These are phyloP conservation scores for Geotrichum macrosporum DNA, from an alignment of 1,139 yeast species.

Conservation along the genomic window DNA sequence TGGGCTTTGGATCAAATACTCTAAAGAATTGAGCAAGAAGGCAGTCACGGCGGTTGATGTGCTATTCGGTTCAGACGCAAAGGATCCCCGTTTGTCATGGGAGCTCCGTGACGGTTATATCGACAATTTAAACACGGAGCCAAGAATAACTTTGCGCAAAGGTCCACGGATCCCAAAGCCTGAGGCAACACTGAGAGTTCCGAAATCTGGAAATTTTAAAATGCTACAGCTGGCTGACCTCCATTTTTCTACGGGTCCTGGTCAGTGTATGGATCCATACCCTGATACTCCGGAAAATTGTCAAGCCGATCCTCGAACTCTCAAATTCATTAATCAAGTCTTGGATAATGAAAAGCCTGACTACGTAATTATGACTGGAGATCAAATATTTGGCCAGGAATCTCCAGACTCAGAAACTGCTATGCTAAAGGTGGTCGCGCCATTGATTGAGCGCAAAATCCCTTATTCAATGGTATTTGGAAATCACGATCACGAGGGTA, in stretches of 20 bases:
- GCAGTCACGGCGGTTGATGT: constrained; percentile 53
- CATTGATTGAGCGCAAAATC: constrained; percentile 58
- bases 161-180: constrained; percentile 38
- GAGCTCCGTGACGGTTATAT: constrained; percentile 39
- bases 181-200: constrained; percentile 38
- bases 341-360: constrained; percentile 74
- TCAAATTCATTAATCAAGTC: constrained; percentile 55
- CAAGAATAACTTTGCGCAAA: constrained; percentile 38
- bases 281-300: constrained; percentile 50
- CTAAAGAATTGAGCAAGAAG: constrained; percentile 34
- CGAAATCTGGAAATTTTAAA: constrained; percentile 52
- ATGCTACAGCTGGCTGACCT: constrained; percentile 82
- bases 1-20: constrained; percentile 53
- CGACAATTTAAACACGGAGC: constrained; percentile 26
- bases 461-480: constrained; percentile 83
- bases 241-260: constrained; percentile 75
- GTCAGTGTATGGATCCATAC: constrained; percentile 66
- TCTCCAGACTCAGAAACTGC: constrained; percentile 79
- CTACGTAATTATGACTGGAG: constrained; percentile 80
- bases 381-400: constrained; percentile 67
- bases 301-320: constrained; percentile 68
- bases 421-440: constrained; percentile 67
- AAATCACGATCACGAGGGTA: constrained; percentile 81
- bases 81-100: constrained; percentile 79
- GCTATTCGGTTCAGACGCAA: constrained; percentile 66